Evolutionary conservation across 768 basidiomycete species (phyloP), one percentile per base, ranked within the genome.

Genomic region (Cyclocybe aegerita): DNA sequence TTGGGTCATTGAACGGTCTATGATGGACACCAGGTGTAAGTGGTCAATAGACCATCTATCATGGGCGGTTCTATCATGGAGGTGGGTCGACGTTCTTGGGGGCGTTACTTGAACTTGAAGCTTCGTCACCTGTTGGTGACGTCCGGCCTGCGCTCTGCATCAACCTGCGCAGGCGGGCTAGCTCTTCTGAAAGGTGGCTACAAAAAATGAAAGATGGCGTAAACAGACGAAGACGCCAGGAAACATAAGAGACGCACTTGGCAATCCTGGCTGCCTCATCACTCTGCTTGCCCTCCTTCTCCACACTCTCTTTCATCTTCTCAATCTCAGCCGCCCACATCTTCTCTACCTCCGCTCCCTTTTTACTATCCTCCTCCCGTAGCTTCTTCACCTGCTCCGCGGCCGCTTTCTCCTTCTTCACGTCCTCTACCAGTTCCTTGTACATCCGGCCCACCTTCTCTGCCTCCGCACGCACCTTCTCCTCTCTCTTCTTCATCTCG

Each of bases 401-500:
- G 11, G 68, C 69, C 23, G 67, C 68, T 45, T 79, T 78, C n/a
- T 73, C 73, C 17, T 65, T 70, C 70, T 82, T 74, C 50, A 86
- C 72, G 64, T 89, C 82, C 60, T 86, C 81, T 10, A 85, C 66
- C 32, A 91, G 67, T 55, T 74, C 71, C 46, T 71, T 68, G 59
- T 93, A 92, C 73, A 90, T 90, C 63, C 80, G 80, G 40, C 82
- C 84, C 44, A 85, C 60, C 16, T 74, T 75, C 62, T 91, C 86
- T 9, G 80, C 82, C 65, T 93, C 91, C 37, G 67, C 71, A 55
- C 77, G 78, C 63, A 82, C 75, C 61, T 77, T 80, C 48, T 88
- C 85, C 63, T 94, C 90, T 46, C 86, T 74, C 63, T 79, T 83
- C 46, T 70, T 71, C 81, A 93, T 86, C 62, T 93, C 90, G 43